Conservation (phyloP, 257 asterid species). For the Echites panduratus region DNA sequence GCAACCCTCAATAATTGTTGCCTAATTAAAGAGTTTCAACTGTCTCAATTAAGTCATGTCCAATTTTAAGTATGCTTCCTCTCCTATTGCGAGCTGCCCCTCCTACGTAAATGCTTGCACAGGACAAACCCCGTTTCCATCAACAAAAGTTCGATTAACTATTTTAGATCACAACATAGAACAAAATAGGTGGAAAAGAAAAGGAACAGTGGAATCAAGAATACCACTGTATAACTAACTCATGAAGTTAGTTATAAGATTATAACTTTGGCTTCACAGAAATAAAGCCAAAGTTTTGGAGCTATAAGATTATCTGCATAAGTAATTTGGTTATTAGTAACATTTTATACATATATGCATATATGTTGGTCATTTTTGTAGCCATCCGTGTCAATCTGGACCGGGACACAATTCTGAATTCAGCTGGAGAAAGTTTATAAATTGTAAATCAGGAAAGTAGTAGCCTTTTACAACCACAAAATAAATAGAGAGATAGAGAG, state of each 20-base stretch:
- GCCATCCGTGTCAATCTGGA: neutral
- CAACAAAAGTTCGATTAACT: neutral
- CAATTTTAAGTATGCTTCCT: neutral
- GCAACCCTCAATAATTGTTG: neutral
- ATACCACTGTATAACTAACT: too few species aligned
- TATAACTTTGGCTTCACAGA: too few species aligned
- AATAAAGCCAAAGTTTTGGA: neutral
- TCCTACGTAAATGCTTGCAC: neutral
- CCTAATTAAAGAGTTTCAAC: neutral
- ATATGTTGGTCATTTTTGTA: neutral
- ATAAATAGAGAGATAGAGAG: slow-evolving; percentile 24
- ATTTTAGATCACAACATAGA: too few species aligned
- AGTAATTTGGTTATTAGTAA: neutral
- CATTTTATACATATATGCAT: neutral
- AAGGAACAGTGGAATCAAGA: neutral
- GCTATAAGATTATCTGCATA: neutral
- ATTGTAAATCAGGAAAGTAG: neutral
- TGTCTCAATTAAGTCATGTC: neutral
- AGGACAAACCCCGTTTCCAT: too few species aligned
- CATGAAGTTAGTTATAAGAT: too few species aligned
- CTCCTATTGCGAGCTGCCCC: neutral
- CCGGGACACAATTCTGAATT: neutral
- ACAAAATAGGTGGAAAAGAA: neutral
- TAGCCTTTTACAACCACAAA: slow-evolving; percentile 9
- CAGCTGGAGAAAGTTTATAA: neutral